Conservation (phyloP, 2,329 filamentous ascomycete species). For the Hypomyces rosellus region DNA sequence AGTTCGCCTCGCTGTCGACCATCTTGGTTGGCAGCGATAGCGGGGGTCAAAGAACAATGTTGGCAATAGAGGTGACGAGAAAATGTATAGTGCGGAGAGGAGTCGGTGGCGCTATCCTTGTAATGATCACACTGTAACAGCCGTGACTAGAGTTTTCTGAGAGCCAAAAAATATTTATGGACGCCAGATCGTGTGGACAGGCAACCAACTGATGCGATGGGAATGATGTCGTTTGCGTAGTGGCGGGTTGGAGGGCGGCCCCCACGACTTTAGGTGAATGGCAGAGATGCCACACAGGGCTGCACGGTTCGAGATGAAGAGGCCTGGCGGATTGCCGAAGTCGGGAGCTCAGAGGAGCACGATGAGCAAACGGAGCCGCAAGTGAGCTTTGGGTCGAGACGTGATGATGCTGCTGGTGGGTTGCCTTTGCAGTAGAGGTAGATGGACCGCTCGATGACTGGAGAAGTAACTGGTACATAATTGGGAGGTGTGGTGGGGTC, state of each 20-base stretch:
- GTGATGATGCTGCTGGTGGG: conserved; percentile 4
- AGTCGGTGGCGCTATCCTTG: neutral
- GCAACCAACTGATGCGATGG: conserved; percentile 16
- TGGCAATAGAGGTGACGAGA: conserved; percentile 15
- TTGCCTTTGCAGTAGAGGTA: neutral
- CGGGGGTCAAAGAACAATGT: conserved; percentile 19
- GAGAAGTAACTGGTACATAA: neutral
- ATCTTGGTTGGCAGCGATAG: conserved; percentile 55
- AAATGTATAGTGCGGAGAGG: conserved; percentile 12
- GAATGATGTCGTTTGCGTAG: conserved; percentile 22
- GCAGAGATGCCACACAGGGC: conserved; percentile 6
- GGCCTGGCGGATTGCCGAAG: neutral
- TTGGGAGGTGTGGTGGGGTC: neutral
- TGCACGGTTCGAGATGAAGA: conserved; percentile 1
- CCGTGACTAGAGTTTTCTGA: neutral
- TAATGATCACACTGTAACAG: neutral
- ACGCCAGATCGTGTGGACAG: conserved; percentile 14
- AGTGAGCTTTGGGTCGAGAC: conserved; percentile 2
- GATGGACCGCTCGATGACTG: neutral
- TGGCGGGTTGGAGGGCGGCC: conserved; percentile 17
- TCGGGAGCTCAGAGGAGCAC: neutral
- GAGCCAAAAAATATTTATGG: conserved; percentile 5
- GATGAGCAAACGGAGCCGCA: neutral
- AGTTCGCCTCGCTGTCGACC: conserved; percentile 91
- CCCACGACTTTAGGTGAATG: conserved; percentile 8